phyloP scores from a whole-genome alignment of 768 basidiomycete species.

The Chalciporus chontae region DNA sequence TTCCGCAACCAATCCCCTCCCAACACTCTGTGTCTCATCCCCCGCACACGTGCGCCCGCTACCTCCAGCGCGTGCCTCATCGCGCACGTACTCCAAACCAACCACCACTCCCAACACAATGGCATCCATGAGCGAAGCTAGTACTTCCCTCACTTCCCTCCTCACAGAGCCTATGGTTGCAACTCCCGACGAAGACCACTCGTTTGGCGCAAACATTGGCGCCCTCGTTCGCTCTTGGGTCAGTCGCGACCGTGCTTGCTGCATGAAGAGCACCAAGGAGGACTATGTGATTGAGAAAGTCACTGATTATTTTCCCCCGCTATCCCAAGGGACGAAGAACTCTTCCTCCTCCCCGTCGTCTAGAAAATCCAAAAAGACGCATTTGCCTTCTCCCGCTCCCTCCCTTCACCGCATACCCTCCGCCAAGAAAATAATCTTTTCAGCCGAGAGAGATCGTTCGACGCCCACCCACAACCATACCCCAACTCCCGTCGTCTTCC shows the following conservation, averaged over 20 bases:
- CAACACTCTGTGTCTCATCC: constrained; percentile 50
- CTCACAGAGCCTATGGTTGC: constrained; percentile 39
- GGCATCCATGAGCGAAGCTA: constrained; percentile 34
- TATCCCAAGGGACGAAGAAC: constrained; percentile 18
- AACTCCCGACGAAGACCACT: constrained; percentile 39
- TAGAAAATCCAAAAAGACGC: constrained; percentile 21
- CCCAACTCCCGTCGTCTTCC: constrained; percentile 31
- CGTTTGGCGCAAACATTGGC: constrained; percentile 46
- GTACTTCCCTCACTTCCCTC: constrained; percentile 52
- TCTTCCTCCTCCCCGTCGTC: constrained; percentile 2
- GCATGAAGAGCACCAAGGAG: constrained; percentile 26
- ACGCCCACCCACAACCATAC: constrained; percentile 27
- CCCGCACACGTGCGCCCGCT: constrained; percentile 30
- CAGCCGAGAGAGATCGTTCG: constrained; percentile 12
- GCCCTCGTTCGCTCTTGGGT: constrained; percentile 33
- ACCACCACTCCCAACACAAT: constrained; percentile 32
- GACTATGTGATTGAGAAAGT: constrained; percentile 27
- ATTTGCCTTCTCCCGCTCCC: constrained; percentile 11
- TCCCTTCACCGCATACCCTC: constrained; percentile 10
- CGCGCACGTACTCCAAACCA: constrained; percentile 32
- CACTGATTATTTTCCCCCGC: constrained; percentile 28
- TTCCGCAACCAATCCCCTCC: constrained; percentile 31
- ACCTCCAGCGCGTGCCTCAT: constrained; percentile 31
- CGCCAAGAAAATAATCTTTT: constrained; percentile 5
- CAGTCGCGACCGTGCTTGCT: constrained; percentile 23